These are phyloP conservation scores for Inosperma sp. DNA, from an alignment of 768 basidiomycete genomes.

Conservation along the genomic window DNA sequence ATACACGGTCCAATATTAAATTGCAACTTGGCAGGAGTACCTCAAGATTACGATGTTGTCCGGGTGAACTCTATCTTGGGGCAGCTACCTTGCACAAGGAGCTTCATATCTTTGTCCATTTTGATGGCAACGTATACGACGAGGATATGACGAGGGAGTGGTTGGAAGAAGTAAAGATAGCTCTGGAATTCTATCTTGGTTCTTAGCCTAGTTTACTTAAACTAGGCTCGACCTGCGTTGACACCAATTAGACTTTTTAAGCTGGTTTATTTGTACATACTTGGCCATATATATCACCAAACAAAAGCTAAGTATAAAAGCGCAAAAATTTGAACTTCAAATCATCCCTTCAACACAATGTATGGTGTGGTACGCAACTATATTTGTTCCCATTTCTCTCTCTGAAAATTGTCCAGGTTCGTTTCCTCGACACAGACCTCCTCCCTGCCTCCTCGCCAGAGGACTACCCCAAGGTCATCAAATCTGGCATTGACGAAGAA, in stretches of 20 bases:
- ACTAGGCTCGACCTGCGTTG: too few species aligned
- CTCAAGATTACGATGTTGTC: conserved; percentile 37
- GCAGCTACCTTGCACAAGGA: conserved; percentile 31
- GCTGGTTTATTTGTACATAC: too few species aligned
- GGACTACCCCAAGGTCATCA: conserved; percentile 26
- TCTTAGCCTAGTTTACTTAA: too few species aligned
- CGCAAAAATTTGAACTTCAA: too few species aligned
- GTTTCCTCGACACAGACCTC: conserved; percentile 21
- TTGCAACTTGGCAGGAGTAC: conserved; percentile 19
- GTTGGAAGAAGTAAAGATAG: conserved; percentile 40
- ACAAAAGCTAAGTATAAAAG: too few species aligned
- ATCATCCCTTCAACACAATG: too few species aligned
- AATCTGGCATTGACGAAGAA: conserved; percentile 25
- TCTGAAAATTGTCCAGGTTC: conserved; percentile 10
- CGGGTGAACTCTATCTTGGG: conserved; percentile 46
- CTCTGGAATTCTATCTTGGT: conserved; percentile 32
- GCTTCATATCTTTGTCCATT: conserved; percentile 34
- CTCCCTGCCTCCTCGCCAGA: conserved; percentile 20
- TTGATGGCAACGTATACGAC: conserved; percentile 46
- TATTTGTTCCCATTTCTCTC: background rate
- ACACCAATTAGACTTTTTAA: too few species aligned
- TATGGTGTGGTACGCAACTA: too few species aligned
- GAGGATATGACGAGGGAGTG: conserved; percentile 40
- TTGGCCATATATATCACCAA: too few species aligned
- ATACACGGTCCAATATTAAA: background rate